These are phyloP conservation scores for Candida nemodendra DNA, from an alignment of 805 yeast species.

Conservation along the genomic window DNA sequence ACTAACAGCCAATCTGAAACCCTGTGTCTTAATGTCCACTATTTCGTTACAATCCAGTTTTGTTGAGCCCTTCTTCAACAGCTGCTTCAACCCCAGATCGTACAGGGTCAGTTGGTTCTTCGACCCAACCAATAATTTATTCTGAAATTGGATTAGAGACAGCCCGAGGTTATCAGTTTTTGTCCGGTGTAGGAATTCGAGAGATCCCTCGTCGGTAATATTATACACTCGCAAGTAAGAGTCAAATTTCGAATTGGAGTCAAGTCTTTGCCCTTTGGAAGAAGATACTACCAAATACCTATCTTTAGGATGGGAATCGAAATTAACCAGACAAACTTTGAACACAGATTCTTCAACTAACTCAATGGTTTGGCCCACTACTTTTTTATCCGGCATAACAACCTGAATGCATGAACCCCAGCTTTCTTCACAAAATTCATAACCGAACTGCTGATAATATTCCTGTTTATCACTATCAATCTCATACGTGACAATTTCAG, in stretches of 20 bases:
- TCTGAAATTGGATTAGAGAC: conserved; percentile 55
- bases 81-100: conserved; percentile 77
- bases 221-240: conserved; percentile 39
- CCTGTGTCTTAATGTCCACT: conserved; percentile 52
- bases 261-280: conserved; percentile 27
- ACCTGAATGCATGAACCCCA: conserved; percentile 60
- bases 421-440: conserved; percentile 23
- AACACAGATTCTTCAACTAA: conserved; percentile 44
- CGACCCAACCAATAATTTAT: conserved; percentile 58
- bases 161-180: conserved; percentile 45
- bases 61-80: conserved; percentile 63
- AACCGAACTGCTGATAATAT: conserved; percentile 46
- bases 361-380: conserved; percentile 44
- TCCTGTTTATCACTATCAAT: conserved; percentile 35
- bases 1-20: conserved; percentile 62
- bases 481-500: conserved; percentile 23
- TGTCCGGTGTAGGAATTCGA: conserved; percentile 62
- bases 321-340: conserved; percentile 34
- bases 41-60: conserved; percentile 47
- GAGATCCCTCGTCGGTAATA: conserved; percentile 33
- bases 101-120: conserved; percentile 54
- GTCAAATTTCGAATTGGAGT: conserved; percentile 28
- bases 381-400: conserved; percentile 35
- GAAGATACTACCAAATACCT: conserved; percentile 48
- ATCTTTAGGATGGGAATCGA: conserved; percentile 28